Evolutionary conservation across 2,329 filamentous ascomycete species (phyloP).

Genomic region (Exophiala alcalophila): DNA sequence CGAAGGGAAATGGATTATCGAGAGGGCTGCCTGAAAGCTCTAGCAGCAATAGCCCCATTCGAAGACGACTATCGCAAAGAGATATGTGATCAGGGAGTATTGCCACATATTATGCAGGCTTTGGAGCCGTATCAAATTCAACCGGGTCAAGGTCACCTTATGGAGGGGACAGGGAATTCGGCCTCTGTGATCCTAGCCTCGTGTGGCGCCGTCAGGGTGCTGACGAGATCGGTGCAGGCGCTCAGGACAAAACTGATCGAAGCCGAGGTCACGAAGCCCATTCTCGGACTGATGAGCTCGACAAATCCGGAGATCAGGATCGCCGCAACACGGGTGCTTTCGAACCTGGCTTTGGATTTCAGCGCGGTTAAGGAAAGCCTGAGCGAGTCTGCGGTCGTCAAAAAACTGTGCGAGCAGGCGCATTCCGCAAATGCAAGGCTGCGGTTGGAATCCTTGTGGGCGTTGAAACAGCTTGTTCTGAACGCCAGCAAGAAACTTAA

Average conservation of each 20-base stretch:
- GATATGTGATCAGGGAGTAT: constrained; percentile 76
- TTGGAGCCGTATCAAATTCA: constrained; percentile 56
- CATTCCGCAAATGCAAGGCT: constrained; percentile 76
- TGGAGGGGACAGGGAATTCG: constrained; percentile 64
- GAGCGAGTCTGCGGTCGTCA: constrained; percentile 69
- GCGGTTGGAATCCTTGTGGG: constrained; percentile 85
- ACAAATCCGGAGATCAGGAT: constrained; percentile 75
- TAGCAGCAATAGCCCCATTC: constrained; percentile 76
- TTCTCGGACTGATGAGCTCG: constrained; percentile 73
- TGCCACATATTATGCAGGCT: constrained; percentile 80
- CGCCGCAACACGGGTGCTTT: constrained; percentile 78
- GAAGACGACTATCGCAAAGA: constrained; percentile 81
- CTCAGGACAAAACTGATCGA: constrained; percentile 85
- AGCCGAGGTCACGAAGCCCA: constrained; percentile 71
- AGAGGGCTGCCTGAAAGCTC: constrained; percentile 70
- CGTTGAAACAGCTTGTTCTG: constrained; percentile 83
- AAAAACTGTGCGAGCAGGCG: constrained; percentile 76
- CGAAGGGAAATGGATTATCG: constrained; percentile 71
- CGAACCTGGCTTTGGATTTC: constrained; percentile 82
- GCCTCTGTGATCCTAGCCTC: constrained; percentile 76
- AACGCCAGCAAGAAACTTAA: constrained; percentile 69
- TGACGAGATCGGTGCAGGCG: constrained; percentile 80
- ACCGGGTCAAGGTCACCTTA: constrained; percentile 2
- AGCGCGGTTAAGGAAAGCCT: constrained; percentile 87
- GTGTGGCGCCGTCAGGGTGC: constrained; percentile 74